Percentiles rank a stretch among this genome's conserved stretches.
Evolutionary conservation across 768 basidiomycete species (phyloP).

Genomic region (Amyloporia xantha): DNA sequence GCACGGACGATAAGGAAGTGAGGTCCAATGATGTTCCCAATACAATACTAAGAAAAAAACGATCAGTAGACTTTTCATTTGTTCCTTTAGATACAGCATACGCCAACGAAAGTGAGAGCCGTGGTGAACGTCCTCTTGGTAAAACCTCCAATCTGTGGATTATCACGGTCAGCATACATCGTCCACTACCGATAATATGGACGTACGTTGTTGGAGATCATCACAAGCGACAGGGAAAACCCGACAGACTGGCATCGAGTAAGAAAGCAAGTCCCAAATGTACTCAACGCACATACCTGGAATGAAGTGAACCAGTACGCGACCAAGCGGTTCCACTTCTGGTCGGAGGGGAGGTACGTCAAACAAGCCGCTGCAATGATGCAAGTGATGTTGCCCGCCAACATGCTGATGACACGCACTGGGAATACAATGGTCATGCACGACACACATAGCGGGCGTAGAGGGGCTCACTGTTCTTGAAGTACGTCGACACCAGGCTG

Average conservation of each 20-base stretch:
- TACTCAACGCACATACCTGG: constrained; percentile 7
- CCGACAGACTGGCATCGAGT: constrained; percentile 14
- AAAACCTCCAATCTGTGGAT: constrained; percentile 20
- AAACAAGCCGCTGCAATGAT: constrained; percentile 26
- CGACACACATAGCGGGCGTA: neutral
- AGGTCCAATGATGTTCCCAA: constrained; percentile 14
- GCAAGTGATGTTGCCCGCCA: constrained; percentile 24
- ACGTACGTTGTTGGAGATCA: constrained; percentile 21
- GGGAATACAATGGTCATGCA: neutral
- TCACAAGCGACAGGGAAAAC: constrained; percentile 22
- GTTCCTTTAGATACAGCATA: neutral
- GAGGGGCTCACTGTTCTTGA: constrained; percentile 13
- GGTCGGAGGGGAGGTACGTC: constrained; percentile 23
- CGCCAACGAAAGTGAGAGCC: constrained; percentile 24
- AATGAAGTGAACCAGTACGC: constrained; percentile 27
- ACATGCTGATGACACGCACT: constrained; percentile 11
- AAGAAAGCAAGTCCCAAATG: neutral
- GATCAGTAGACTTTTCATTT: neutral
- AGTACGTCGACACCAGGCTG: constrained; percentile 12
- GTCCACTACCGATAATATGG: neutral
- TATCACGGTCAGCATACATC: neutral
- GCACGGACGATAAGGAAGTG: constrained; percentile 14
- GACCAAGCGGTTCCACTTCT: constrained; percentile 25
- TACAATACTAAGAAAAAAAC: constrained; percentile 8
- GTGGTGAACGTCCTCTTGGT: constrained; percentile 25